phyloP scores from a whole-genome alignment of 1,139 yeast genomes.

The Diutina neorugosa region DNA sequence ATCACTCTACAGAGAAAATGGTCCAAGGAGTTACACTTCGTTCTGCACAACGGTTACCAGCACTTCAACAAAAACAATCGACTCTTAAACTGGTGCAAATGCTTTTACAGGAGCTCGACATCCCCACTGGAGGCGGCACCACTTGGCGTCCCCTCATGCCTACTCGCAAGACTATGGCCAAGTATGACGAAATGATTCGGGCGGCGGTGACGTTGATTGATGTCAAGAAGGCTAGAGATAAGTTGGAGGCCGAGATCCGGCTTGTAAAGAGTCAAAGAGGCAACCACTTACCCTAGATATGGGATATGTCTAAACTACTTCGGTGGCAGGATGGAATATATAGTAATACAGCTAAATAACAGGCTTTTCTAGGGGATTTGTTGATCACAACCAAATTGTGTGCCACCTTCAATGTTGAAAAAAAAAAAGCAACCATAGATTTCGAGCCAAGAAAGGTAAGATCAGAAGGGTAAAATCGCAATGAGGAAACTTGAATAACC shows the following conservation, averaged over 20 bases:
- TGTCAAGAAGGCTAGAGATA: constrained; percentile 78
- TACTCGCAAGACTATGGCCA: constrained; percentile 66
- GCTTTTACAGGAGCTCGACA: constrained; percentile 66
- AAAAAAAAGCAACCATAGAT: too few relatives aligned
- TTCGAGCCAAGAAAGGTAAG: too few relatives aligned
- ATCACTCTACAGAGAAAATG: constrained; percentile 63
- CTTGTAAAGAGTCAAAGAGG: constrained; percentile 39
- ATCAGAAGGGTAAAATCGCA: too few relatives aligned
- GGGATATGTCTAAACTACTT: too few relatives aligned
- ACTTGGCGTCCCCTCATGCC: constrained; percentile 75
- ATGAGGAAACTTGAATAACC: too few relatives aligned
- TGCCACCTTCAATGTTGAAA: too few relatives aligned
- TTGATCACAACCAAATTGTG: too few relatives aligned
- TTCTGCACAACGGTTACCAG: constrained; percentile 34
- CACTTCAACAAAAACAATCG: constrained; percentile 39
- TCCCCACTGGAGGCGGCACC: constrained; percentile 48
- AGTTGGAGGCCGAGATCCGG: constrained; percentile 67
- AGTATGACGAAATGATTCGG: constrained; percentile 67
- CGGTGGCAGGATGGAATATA: too few relatives aligned
- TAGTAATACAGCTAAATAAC: too few relatives aligned
- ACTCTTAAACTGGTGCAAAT: constrained; percentile 66
- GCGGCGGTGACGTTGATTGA: constrained; percentile 68
- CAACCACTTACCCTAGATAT: constrained; percentile 2
- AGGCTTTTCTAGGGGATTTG: too few relatives aligned
- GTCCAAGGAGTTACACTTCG: constrained; percentile 73